Conservation (phyloP, 768 basidiomycete genomes). For the Strobilomyces confusus region DNA sequence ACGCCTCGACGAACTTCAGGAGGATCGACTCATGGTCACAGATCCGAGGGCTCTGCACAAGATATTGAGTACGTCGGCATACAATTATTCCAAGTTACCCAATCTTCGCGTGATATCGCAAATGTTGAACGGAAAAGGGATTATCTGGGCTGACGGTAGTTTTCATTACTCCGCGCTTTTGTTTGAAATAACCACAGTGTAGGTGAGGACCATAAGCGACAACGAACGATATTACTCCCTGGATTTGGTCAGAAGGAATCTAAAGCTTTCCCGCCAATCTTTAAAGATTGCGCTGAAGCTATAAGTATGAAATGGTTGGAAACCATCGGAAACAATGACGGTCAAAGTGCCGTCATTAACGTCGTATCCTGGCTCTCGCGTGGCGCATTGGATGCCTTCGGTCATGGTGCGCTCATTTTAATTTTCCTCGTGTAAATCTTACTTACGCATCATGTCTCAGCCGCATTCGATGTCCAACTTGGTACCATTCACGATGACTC, state of each 20-base stretch:
- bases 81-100: background rate
- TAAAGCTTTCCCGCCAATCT: too few relatives aligned
- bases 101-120: background rate
- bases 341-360: too few relatives aligned
- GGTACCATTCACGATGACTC: background rate
- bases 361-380: too few relatives aligned
- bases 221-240: too few relatives aligned
- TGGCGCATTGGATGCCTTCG: too few relatives aligned
- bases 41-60: background rate
- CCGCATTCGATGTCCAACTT: slow-evolving; percentile 41
- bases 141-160: slow-evolving; percentile 39
- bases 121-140: slow-evolving; percentile 28
- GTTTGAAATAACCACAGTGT: slow-evolving; percentile 7
- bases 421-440: background rate
- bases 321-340: too few relatives aligned
- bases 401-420: too few relatives aligned
- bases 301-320: too few relatives aligned
- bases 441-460: slow-evolving; percentile 12
- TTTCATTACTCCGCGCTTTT: background rate
- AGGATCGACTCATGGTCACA: background rate
- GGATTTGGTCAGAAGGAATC: too few relatives aligned
- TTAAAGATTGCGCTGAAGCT: too few relatives aligned
- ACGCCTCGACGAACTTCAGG: background rate
- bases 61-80: background rate
- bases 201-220: too few relatives aligned